Percentiles rank a stretch among this genome's conserved stretches.
phyloP scores from a whole-genome alignment of 2,329 filamentous ascomycete species.

The Claviceps digitariae region DNA sequence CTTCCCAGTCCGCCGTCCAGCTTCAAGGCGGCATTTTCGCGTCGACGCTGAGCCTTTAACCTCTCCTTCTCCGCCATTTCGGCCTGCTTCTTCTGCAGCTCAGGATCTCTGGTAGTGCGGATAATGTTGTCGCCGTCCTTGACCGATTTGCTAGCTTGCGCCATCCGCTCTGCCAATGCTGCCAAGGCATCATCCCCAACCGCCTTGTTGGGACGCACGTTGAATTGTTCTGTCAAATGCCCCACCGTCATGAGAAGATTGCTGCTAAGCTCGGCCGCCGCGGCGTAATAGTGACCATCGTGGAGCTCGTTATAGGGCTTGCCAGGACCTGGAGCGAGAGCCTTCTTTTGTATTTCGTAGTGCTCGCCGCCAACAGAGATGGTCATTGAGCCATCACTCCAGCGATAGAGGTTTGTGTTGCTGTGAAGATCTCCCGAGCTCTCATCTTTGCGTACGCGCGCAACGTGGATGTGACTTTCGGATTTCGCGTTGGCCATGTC shows the following conservation, averaged over 20 bases:
- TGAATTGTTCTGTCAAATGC: slow-evolving; percentile 61
- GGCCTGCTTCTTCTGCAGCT: slow-evolving; percentile 59
- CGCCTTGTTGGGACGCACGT: slow-evolving; percentile 51
- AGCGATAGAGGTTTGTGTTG: slow-evolving; percentile 61
- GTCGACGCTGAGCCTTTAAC: slow-evolving; percentile 49
- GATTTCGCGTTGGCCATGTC: slow-evolving; percentile 40
- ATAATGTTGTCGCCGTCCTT: slow-evolving; percentile 52
- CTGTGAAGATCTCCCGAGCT: slow-evolving; percentile 55
- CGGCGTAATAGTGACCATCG: slow-evolving; percentile 65
- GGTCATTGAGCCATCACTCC: slow-evolving; percentile 69
- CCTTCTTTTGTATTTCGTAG: slow-evolving; percentile 60
- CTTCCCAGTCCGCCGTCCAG: slow-evolving; percentile 43
- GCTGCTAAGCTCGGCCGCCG: slow-evolving; percentile 54
- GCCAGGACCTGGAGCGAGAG: slow-evolving; percentile 46
- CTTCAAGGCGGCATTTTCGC: slow-evolving; percentile 53
- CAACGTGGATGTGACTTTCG: slow-evolving; percentile 47
- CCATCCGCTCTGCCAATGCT: slow-evolving; percentile 53
- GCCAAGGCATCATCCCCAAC: slow-evolving; percentile 60
- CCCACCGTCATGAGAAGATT: slow-evolving; percentile 60
- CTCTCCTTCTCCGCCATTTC: slow-evolving; percentile 64
- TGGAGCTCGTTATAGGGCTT: slow-evolving; percentile 52
- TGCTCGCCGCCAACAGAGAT: slow-evolving; percentile 63
- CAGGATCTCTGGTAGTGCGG: slow-evolving; percentile 58
- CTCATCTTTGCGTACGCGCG: slow-evolving; percentile 56
- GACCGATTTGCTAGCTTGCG: slow-evolving; percentile 44